Percentiles rank a stretch among this genome's conserved stretches.
phyloP scores from a whole-genome alignment of 345 rosid species.

The Abelmoschus esculentus region DNA sequence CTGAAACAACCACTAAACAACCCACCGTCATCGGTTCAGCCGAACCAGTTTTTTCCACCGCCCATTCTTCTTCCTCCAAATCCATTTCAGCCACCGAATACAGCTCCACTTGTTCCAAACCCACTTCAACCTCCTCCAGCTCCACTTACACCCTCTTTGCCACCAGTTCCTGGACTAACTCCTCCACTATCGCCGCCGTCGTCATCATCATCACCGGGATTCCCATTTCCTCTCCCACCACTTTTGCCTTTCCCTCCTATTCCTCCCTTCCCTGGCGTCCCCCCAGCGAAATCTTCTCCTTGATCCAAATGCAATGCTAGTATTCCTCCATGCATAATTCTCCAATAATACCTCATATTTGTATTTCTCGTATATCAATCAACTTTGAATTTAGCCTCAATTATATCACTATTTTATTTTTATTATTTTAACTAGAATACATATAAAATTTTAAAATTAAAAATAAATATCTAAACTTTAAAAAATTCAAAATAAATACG shows the following conservation, averaged over 20 bases:
- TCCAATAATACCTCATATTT: background rate
- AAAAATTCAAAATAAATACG: too few relatives aligned
- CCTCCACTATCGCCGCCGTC: background rate
- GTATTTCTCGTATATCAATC: too few relatives aligned
- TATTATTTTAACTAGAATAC: too few relatives aligned
- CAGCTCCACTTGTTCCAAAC: background rate
- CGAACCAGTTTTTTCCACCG: background rate
- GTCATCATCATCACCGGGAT: constrained; percentile 23
- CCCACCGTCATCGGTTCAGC: constrained; percentile 5
- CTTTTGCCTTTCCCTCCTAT: constrained; percentile 27
- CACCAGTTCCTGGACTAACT: too few relatives aligned
- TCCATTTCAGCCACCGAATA: constrained; percentile 17
- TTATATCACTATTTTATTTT: too few relatives aligned
- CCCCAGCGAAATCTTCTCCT: constrained; percentile 36
- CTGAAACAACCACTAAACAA: constrained; percentile 12
- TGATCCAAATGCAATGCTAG: constrained; percentile 5
- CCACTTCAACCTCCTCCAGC: constrained; percentile 21
- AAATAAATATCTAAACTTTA: too few relatives aligned
- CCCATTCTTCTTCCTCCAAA: constrained; percentile 17
- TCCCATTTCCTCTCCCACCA: constrained; percentile 33
- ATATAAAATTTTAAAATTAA: too few relatives aligned
- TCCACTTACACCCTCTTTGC: too few relatives aligned
- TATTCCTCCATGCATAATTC: constrained; percentile 1
- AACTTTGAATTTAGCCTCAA: too few relatives aligned
- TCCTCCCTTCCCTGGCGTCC: constrained; percentile 32